Conservation (phyloP, 2,329 filamentous ascomycete genomes). For the Colletotrichum sp. region DNA sequence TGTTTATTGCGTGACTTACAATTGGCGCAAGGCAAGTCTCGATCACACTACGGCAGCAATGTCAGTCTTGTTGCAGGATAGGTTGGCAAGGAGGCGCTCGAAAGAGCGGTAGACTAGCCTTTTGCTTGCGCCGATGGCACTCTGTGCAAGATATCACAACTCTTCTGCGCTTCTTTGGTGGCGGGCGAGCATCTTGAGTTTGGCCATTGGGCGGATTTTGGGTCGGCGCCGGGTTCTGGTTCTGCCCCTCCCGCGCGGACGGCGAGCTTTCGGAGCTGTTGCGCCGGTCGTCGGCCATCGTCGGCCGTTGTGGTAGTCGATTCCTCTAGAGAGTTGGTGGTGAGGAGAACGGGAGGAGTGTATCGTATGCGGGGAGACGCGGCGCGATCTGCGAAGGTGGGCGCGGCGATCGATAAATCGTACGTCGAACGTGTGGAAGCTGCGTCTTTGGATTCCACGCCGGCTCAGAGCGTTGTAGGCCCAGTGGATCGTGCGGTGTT, state of each 20-base stretch:
- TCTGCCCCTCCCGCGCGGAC: conserved; percentile 3
- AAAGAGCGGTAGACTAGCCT: conserved; percentile 34
- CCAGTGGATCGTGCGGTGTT: not conserved
- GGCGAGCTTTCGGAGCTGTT: conserved; percentile 1
- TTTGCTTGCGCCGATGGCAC: conserved; percentile 68
- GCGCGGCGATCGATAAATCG: not conserved
- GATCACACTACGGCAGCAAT: conserved; percentile 54
- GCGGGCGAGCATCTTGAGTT: conserved; percentile 31
- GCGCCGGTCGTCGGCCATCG: conserved; percentile 15
- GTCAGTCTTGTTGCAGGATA: not conserved
- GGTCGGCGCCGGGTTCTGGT: not conserved
- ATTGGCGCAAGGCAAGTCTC: conserved; percentile 63
- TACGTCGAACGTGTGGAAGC: not conserved
- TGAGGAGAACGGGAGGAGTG: not conserved
- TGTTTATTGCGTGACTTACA: conserved; percentile 63
- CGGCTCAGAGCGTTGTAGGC: not conserved
- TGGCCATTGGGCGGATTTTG: not conserved
- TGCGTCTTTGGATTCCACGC: not conserved
- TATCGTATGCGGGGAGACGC: not conserved
- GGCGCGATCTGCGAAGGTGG: not conserved
- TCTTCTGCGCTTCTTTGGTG: conserved; percentile 61
- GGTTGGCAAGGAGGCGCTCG: not conserved
- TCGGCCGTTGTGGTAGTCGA: not conserved
- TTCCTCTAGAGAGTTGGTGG: not conserved
- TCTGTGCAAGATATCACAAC: conserved; percentile 68